phyloP scores from a whole-genome alignment of 106 monocot genomes.

The Hemerocallis citrina region DNA sequence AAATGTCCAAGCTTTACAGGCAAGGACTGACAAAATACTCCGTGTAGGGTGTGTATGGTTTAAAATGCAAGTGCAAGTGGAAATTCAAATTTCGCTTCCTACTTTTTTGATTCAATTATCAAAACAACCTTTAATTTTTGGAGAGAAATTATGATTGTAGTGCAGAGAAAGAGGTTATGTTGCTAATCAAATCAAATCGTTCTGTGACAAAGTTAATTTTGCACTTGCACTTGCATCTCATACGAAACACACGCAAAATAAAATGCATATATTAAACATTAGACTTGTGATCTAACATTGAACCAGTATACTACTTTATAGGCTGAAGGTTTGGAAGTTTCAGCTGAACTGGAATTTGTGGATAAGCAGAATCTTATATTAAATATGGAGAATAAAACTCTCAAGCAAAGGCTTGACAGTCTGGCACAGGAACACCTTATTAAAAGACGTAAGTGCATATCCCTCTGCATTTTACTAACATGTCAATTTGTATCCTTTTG shows the following conservation, averaged over 20 bases:
- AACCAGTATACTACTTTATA: conserved; percentile 10
- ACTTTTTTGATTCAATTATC: too few relatives aligned
- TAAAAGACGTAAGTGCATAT: conserved; percentile 48
- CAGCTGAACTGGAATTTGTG: conserved; percentile 71
- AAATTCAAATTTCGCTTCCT: too few relatives aligned
- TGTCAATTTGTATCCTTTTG: background rate
- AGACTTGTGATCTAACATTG: background rate
- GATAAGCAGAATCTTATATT: conserved; percentile 73
- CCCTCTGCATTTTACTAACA: background rate
- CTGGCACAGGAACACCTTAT: conserved; percentile 67
- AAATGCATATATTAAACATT: background rate
- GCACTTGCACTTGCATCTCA: too few relatives aligned
- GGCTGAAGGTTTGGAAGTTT: conserved; percentile 61
- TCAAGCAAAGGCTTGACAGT: conserved; percentile 69
- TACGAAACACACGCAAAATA: background rate
- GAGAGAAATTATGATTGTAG: too few relatives aligned
- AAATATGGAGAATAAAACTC: conserved; percentile 76
- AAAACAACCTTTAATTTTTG: too few relatives aligned
- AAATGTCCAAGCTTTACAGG: conserved; percentile 80
- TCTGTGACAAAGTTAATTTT: too few relatives aligned
- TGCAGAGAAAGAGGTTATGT: too few relatives aligned
- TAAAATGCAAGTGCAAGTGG: too few relatives aligned
- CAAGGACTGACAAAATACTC: conserved; percentile 14
- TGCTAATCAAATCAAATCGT: too few relatives aligned
- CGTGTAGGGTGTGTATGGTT: background rate